Conservation (phyloP, 164 flowering plant species). For the Aristolochia contorta region DNA sequence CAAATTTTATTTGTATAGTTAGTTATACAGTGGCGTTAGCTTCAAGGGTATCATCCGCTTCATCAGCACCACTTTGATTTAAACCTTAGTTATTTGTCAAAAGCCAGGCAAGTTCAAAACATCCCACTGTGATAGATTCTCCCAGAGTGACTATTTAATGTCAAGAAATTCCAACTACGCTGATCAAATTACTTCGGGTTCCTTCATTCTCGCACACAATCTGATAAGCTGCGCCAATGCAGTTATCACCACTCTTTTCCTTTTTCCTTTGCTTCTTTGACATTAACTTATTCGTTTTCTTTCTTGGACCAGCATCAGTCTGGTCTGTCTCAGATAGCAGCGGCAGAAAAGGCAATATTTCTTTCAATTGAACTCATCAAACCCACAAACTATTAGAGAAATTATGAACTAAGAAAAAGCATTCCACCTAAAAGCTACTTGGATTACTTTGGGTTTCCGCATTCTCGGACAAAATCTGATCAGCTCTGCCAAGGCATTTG, state of each 20-base stretch:
- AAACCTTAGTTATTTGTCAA: too few species aligned
- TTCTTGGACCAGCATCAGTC: neutral
- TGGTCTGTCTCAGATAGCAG: neutral
- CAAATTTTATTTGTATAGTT: too few species aligned
- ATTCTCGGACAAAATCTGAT: neutral
- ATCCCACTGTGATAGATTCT: neutral
- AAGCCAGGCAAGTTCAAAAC: too few species aligned
- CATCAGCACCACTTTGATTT: too few species aligned
- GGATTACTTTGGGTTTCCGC: neutral
- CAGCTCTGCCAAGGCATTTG: neutral
- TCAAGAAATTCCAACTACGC: too few species aligned
- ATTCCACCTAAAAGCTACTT: neutral
- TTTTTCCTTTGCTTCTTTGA: neutral
- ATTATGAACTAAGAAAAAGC: too few species aligned
- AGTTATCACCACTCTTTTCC: neutral
- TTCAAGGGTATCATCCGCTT: too few species aligned
- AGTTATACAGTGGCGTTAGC: too few species aligned
- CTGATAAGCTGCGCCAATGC: neutral
- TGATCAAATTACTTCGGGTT: neutral
- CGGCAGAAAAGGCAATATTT: neutral
- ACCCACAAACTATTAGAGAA: too few species aligned
- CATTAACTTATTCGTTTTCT: neutral
- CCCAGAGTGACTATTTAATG: neutral
- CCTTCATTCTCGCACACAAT: neutral
- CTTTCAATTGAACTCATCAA: too few species aligned